phyloP scores from a whole-genome alignment of 2,329 filamentous ascomycete species.

The Anisogramma anomala region DNA sequence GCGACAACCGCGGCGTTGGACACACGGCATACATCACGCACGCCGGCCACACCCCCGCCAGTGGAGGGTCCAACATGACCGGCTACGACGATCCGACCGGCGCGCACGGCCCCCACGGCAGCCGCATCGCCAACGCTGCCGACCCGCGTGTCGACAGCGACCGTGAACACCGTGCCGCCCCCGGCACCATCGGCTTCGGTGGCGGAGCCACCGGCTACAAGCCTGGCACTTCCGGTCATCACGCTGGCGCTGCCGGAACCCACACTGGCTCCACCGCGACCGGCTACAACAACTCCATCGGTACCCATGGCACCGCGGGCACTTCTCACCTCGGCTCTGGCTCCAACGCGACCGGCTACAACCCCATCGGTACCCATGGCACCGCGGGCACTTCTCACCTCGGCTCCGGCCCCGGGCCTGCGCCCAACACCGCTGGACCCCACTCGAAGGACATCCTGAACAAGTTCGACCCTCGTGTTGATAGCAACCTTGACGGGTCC shows the following conservation, averaged over 20 bases:
- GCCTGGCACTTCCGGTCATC: constrained; percentile 24
- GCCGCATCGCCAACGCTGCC: constrained; percentile 32
- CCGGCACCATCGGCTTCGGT: background rate
- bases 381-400: constrained; percentile 14
- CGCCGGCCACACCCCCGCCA: constrained; percentile 17
- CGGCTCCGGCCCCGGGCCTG: constrained; percentile 23
- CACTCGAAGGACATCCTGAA: constrained; percentile 43
- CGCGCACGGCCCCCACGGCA: constrained; percentile 31
- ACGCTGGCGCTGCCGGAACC: constrained; percentile 8
- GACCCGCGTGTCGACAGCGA: constrained; percentile 43
- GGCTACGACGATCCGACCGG: constrained; percentile 23
- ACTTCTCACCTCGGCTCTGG: constrained; percentile 23
- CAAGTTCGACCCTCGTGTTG: constrained; percentile 44
- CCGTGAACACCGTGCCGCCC: constrained; percentile 27
- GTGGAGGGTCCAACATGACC: constrained; percentile 22
- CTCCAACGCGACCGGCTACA: constrained; percentile 28
- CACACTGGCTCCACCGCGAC: constrained; percentile 19
- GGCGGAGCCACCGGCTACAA: constrained; percentile 20
- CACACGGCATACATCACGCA: constrained; percentile 23
- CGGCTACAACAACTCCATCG: constrained; percentile 22
- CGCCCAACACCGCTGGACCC: constrained; percentile 36
- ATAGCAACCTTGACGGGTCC: constrained; percentile 42
- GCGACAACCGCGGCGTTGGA: constrained; percentile 25
- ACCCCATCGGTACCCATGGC: constrained; percentile 18
- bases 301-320: constrained; percentile 23